Evolutionary conservation across 208 protist genomes (phyloP), one percentile per base, ranked within the genome.

Genomic region (Trypanosoma mega): DNA sequence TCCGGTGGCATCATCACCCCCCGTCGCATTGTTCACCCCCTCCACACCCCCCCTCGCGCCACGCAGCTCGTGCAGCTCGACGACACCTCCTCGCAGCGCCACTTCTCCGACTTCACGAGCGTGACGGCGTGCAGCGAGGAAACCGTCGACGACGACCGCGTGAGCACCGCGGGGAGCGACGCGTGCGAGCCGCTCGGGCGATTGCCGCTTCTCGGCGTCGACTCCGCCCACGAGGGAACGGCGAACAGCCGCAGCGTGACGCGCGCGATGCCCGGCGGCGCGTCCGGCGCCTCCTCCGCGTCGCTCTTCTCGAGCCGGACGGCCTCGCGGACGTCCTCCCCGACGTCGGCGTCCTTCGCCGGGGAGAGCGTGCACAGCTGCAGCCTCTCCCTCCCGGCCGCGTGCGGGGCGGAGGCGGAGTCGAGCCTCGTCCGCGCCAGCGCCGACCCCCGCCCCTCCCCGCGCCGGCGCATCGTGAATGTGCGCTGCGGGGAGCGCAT

Each of bases 291-390:
- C 45, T 60, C 75, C 33, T 80, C 61, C 52, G 68, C 69, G 18
- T 47, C 64, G n/a, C 78, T 77, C 23, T 77, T 70, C 1, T 58
- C 64, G 23, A 26, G 30, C 7, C 46, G 63, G 21, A 58, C 34
- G 34, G 12, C 34, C 6, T 12, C 34, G 34, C 34, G 43, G 14
- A 58, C 64, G n/a, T n/a, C n/a, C n/a, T n/a, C n/a, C n/a, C n/a
- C n/a, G n/a, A n/a, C n/a, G n/a, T n/a, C n/a, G 6, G 37, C 50
- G 29, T 24, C 30, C 1, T 55, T 52, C 57, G 64, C 62, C 26
- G 7, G 41, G 16, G 86, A 93, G 29, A 93, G 80, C 49, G 82
- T 93, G n/a, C 65, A 69, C 14, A 90, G 79, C 60, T 90, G 80
- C 57, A 90, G 86, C 48, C 67, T 85, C 24, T 80, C 85, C 2